phyloP scores from a whole-genome alignment of 345 rosid genomes.

The Eucalyptus cloeziana region DNA sequence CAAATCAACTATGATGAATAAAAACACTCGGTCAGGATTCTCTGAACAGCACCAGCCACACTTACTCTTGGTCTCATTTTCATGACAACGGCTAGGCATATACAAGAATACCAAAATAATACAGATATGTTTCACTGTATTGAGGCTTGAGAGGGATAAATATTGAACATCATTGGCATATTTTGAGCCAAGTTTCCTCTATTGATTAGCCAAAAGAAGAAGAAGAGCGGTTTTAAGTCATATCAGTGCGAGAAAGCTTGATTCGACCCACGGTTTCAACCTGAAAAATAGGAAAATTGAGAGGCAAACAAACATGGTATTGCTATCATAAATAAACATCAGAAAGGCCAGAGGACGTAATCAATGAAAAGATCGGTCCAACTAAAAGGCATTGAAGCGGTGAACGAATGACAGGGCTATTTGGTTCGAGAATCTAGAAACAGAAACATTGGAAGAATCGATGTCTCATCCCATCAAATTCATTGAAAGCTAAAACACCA shows the following conservation, averaged over 20 bases:
- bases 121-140: not conserved
- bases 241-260: not conserved
- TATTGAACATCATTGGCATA: not conserved
- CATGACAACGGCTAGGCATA: not conserved
- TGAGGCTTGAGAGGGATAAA: not conserved
- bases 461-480: not conserved
- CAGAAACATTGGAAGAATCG: not conserved
- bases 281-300: not conserved
- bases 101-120: not conserved
- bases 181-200: not conserved
- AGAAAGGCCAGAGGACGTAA: not conserved
- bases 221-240: not conserved
- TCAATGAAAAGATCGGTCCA: not conserved
- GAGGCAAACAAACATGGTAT: not conserved
- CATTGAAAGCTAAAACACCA: not conserved
- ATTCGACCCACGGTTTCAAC: not conserved
- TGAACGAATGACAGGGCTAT: not conserved
- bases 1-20: not conserved
- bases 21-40: not conserved
- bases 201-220: not conserved
- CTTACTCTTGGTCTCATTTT: not conserved
- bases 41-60: not conserved
- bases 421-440: not conserved
- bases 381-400: not conserved
- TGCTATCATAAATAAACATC: not conserved